Percentiles rank a stretch among this genome's conserved stretches.
These are phyloP conservation scores for Boechera stricta DNA, from an alignment of 345 rosid genomes.

Conservation along the genomic window DNA sequence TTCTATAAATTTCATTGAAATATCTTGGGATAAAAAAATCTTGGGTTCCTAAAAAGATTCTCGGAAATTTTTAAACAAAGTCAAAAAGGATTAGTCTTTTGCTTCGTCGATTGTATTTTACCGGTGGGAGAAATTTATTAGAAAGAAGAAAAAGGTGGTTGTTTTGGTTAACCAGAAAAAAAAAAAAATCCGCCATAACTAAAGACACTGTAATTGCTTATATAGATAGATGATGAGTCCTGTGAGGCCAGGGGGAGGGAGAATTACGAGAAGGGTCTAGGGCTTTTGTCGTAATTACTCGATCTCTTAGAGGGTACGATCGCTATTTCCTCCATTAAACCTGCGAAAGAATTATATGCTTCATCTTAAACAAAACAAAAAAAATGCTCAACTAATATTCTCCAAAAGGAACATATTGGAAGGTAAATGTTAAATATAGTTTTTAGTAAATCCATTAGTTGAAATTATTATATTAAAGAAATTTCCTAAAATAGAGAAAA, in stretches of 20 bases:
- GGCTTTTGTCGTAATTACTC: slow-evolving; percentile 13
- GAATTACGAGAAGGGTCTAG: slow-evolving; percentile 37
- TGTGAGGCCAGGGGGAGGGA: slow-evolving; percentile 32
- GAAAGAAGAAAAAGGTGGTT: slow-evolving; percentile 28
- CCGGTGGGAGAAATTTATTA: slow-evolving; percentile 24
- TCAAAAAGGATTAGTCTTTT: slow-evolving; percentile 7
- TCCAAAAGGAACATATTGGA: too few species aligned
- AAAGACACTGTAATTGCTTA: slow-evolving; percentile 41
- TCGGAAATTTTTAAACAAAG: not conserved
- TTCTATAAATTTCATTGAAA: slow-evolving; percentile 11
- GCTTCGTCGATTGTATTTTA: slow-evolving; percentile 26
- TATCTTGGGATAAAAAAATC: slow-evolving; percentile 13
- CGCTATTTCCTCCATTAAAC: not conserved
- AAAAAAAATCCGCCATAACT: slow-evolving; percentile 39
- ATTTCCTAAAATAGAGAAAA: not conserved
- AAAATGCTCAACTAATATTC: not conserved
- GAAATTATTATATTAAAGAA: too few species aligned
- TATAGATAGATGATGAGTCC: slow-evolving; percentile 25
- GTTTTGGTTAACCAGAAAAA: slow-evolving; percentile 27
- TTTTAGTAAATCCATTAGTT: too few species aligned
- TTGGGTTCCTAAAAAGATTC: slow-evolving; percentile 28
- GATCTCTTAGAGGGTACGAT: not conserved
- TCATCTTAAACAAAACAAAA: not conserved
- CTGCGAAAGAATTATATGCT: not conserved
- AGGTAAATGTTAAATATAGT: too few species aligned